Evolutionary conservation across 495 filamentous ascomycete species (phyloP), one percentile per base, ranked within the genome.

Genomic region (Elaphomyces granulatus): DNA sequence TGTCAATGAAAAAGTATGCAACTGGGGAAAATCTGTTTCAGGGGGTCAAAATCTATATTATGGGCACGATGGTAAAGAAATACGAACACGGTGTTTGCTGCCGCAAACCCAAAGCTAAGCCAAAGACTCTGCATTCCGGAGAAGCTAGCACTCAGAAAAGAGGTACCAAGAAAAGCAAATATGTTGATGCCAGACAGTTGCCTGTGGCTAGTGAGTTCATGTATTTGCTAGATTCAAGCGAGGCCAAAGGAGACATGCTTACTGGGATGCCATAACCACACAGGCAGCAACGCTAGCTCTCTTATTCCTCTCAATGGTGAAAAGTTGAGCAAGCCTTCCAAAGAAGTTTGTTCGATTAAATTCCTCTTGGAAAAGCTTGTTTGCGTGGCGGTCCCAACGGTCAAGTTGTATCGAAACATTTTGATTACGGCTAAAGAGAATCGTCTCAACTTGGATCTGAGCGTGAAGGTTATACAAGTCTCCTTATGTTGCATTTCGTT

Each of bases 1-100:
- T 44, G 20, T 50, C 47, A 19, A 50, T 47, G n/a, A 43, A 31
- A 20, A 40, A 50, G 30, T 50, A 50, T 31, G 45, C 47, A 33
- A 50, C 10, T 8, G 47, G 36, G 9, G 47, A 50, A 23, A 50
- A 50, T n/a, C 40, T 42, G 20, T 15, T 3, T 8, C n/a, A 4
- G n/a, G 23, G 10, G 31, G 37, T 46, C 32, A 52, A 36, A 14
- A 49, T 38, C 8, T 48, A 43, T 8, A 36, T 40, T 8, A 45
- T 43, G 36, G 51, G 53, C 34, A 55, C 34, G 30, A 38, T 49
- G 8, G 42, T 43, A 14, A 37, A 17, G 14, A 9, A 1, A 8
- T 37, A 17, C 38, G 12, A 16, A 41, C 38, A 55, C 39, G 4
- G 46, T 43, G 15, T 53, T 51, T n/a, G 46, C 37, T 14, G 45